These are phyloP conservation scores for Azolla pinnata DNA, from an alignment of 75 land plant species.

Conservation along the genomic window DNA sequence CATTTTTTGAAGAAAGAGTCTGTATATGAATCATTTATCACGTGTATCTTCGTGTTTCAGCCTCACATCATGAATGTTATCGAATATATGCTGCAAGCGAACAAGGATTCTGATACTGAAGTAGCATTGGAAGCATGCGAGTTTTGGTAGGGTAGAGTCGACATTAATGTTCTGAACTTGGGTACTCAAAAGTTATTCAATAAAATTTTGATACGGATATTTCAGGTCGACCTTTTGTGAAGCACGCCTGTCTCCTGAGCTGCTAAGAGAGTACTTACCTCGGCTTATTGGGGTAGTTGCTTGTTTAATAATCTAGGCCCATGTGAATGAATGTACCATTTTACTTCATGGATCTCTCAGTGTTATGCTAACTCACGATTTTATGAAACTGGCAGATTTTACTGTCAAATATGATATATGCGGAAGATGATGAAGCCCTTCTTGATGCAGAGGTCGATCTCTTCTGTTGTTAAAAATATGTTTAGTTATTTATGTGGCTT, in stretches of 20 bases:
- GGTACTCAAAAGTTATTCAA: too few relatives aligned
- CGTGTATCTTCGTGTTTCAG: too few relatives aligned
- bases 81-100: constrained; percentile 90
- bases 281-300: constrained; percentile 61
- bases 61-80: constrained; percentile 83
- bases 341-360: too few relatives aligned
- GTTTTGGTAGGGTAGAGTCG: constrained; percentile 96
- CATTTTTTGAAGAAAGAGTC: too few relatives aligned
- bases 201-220: too few relatives aligned
- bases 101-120: constrained; percentile 73
- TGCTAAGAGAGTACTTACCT: constrained; percentile 62
- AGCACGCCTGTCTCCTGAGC: constrained; percentile 55
- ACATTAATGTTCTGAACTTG: not conserved
- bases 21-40: too few relatives aligned
- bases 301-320: too few relatives aligned
- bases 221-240: constrained; percentile 90
- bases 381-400: too few relatives aligned
- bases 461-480: too few relatives aligned
- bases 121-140: constrained; percentile 96
- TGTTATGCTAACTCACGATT: too few relatives aligned
- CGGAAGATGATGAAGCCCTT: constrained; percentile 94
- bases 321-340: not conserved
- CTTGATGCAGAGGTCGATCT: constrained; percentile 78
- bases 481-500: too few relatives aligned
- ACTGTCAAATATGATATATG: constrained; percentile 84